Percentiles rank a stretch among this genome's conserved stretches.
Conservation (phyloP, 306 rosid species). For the Corylus heterophylla region DNA sequence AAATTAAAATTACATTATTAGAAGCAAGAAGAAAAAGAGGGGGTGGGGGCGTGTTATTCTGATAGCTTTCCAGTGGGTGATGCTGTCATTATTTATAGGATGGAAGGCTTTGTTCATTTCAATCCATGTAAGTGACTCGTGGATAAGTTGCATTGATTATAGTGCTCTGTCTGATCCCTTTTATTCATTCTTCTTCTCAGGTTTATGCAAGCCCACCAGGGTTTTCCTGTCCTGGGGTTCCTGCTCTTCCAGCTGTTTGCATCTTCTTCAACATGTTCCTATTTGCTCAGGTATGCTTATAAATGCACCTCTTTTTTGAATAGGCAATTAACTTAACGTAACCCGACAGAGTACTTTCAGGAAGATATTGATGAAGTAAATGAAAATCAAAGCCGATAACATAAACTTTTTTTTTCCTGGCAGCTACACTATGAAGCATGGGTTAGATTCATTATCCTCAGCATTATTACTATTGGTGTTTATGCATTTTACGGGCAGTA, state of each 20-base stretch:
- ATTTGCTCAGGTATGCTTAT: constrained; percentile 75
- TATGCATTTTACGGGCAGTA: constrained; percentile 90
- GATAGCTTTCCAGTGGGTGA: constrained; percentile 3
- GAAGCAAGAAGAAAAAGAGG: neutral
- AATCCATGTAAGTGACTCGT: neutral
- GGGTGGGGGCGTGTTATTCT: neutral
- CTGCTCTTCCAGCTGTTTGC: constrained; percentile 72
- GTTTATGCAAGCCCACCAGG: constrained; percentile 69
- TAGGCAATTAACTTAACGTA: no score
- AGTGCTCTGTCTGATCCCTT: constrained; percentile 21
- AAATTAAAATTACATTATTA: neutral
- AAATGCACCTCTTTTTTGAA: neutral
- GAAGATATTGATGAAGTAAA: neutral
- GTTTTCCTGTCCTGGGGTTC: constrained; percentile 94
- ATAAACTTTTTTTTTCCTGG: constrained; percentile 7
- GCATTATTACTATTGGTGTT: constrained; percentile 53
- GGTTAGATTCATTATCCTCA: constrained; percentile 80
- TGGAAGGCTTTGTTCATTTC: neutral
- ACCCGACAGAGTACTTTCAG: neutral
- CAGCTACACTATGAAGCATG: constrained; percentile 93
- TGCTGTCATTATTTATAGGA: neutral
- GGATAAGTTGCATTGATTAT: constrained; percentile 16
- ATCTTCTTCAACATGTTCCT: constrained; percentile 90
- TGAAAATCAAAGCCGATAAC: constrained; percentile 24
- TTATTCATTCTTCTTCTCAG: constrained; percentile 40